phyloP scores from a whole-genome alignment of 2,329 filamentous ascomycete species.

The Paracoccidioides brasiliensis region DNA sequence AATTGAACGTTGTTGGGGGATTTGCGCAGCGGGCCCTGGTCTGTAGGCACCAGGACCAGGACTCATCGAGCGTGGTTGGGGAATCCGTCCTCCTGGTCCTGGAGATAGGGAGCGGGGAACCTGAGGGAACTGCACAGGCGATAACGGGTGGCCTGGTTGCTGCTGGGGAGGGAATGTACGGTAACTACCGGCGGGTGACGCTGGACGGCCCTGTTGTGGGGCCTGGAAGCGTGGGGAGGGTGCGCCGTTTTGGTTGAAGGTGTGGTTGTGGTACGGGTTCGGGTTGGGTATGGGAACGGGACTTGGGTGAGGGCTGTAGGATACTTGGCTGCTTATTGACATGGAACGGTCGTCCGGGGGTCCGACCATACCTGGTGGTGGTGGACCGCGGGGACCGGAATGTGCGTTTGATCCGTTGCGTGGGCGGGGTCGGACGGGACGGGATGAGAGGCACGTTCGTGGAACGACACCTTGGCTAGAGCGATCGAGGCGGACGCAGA shows the following conservation, averaged over 20 bases:
- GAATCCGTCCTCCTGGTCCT: constrained; percentile 24
- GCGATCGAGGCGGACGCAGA: constrained; percentile 81
- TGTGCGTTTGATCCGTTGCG: constrained; percentile 25
- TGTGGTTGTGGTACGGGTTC: constrained; percentile 6
- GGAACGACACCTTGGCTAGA: constrained; percentile 88
- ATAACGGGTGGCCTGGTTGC: constrained; percentile 18
- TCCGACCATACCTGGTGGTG: constrained; percentile 11
- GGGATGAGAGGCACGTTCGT: constrained; percentile 81
- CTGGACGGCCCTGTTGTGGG: constrained; percentile 9
- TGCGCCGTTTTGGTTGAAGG: constrained; percentile 3
- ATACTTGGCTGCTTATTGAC: constrained; percentile 15
- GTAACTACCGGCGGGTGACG: constrained; percentile 22
- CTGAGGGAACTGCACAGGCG: constrained; percentile 19
- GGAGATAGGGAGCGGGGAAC: constrained; percentile 36
- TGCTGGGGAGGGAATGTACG: constrained; percentile 2
- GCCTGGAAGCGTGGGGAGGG: constrained; percentile 13
- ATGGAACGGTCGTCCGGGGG: constrained; percentile 20
- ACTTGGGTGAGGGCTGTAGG: constrained; percentile 9
- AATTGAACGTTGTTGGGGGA: constrained; percentile 31
- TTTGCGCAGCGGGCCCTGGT: constrained; percentile 11
- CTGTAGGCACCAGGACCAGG: constrained; percentile 34
- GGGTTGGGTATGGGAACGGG: no score
- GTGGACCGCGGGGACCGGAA: constrained; percentile 20
- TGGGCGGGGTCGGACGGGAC: constrained; percentile 74
- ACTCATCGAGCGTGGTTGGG: constrained; percentile 33